A percentile compares a stretch with the other conserved stretches of the same genome.
These are phyloP conservation scores for Astrocystis sublimbata DNA, from an alignment of 495 filamentous ascomycete species.

Conservation along the genomic window DNA sequence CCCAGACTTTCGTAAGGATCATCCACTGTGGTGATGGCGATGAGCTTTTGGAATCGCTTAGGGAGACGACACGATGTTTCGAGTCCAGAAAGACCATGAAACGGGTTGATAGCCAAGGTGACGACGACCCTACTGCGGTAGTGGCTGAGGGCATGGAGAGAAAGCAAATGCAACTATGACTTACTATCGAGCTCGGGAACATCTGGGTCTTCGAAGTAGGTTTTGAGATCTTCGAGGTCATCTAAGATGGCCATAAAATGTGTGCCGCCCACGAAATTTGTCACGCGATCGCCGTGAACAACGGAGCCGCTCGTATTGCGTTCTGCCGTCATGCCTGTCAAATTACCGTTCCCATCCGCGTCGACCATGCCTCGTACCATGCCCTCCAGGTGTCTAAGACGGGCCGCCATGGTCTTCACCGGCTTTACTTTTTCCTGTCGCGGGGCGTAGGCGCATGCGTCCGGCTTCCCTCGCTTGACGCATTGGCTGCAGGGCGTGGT, in stretches of 20 bases:
- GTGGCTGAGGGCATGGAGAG: not conserved
- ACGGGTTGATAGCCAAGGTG: not conserved
- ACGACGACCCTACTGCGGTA: not conserved
- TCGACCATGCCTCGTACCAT: slow-evolving; percentile 54
- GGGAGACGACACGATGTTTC: not conserved
- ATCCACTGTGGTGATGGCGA: not conserved
- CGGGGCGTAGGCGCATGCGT: slow-evolving; percentile 48
- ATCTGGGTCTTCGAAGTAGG: slow-evolving; percentile 43
- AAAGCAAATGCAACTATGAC: not conserved
- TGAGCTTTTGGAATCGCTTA: not conserved
- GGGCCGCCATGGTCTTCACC: slow-evolving; percentile 48
- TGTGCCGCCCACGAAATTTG: slow-evolving; percentile 52
- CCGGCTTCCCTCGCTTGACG: slow-evolving; percentile 42
- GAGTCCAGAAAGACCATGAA: not conserved
- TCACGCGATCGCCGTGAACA: slow-evolving; percentile 37
- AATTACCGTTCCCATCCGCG: slow-evolving; percentile 22
- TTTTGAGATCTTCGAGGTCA: slow-evolving; percentile 49
- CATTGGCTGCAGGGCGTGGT: slow-evolving; percentile 43
- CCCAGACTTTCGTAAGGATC: slow-evolving; percentile 30
- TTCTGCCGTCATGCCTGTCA: slow-evolving; percentile 9
- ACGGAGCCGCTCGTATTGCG: slow-evolving; percentile 30
- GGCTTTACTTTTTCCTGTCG: slow-evolving; percentile 41
- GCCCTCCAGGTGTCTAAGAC: slow-evolving; percentile 54
- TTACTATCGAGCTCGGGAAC: slow-evolving; percentile 30
- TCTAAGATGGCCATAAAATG: slow-evolving; percentile 61